Percentiles rank a stretch among this genome's conserved stretches.
phyloP scores from a whole-genome alignment of 257 asterid species.

The Solanum pimpinellifolium region DNA sequence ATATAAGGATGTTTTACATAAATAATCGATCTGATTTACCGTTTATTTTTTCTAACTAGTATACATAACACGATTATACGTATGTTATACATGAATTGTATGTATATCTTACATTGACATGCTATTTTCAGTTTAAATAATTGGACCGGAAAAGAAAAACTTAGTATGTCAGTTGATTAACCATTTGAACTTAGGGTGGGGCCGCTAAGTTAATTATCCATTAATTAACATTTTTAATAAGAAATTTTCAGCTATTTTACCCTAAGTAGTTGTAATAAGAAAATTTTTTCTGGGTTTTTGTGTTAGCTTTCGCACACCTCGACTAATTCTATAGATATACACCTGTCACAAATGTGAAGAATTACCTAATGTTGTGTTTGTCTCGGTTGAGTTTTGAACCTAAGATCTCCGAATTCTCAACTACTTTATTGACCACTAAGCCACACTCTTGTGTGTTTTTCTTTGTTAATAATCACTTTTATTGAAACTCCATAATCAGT shows the following conservation, averaged over 20 bases:
- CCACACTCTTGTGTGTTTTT: fast-evolving
- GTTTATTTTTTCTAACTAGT: neutral
- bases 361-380: no score
- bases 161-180: no score
- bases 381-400: neutral
- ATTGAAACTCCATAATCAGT: no score
- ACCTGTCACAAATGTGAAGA: no score
- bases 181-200: no score
- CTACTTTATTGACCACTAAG: neutral
- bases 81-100: neutral
- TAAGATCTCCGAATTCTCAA: fast-evolving
- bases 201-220: no score
- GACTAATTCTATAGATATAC: no score
- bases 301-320: fast-evolving
- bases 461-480: neutral
- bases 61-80: neutral
- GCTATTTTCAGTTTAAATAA: neutral
- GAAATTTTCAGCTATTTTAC: no score
- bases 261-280: no score
- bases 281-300: fast-evolving
- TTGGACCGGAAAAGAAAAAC: neutral
- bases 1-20: neutral
- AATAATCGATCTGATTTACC: neutral
- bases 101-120: neutral
- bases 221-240: no score